Conservation (phyloP, 306 rosid species). For the Pterocarpus macrocarpus region DNA sequence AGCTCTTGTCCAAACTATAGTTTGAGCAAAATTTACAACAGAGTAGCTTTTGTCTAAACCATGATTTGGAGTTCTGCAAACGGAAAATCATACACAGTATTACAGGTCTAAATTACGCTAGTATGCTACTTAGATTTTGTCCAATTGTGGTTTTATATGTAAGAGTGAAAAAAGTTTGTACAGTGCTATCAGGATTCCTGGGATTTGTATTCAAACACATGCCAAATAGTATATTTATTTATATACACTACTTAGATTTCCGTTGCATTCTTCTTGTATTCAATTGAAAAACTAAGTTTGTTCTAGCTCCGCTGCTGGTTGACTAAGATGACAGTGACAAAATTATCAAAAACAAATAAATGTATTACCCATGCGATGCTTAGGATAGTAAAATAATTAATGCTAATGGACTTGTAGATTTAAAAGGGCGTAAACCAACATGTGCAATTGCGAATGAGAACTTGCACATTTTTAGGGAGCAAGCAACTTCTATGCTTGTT, state of each 20-base stretch:
- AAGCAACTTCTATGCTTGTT: not conserved
- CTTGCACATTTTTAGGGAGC: not conserved
- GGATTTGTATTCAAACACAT: constrained; percentile 34
- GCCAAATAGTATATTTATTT: not conserved
- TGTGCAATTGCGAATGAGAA: not conserved
- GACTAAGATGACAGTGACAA: not conserved
- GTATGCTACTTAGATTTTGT: constrained; percentile 21
- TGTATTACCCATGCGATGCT: not conserved
- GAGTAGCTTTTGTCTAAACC: too few species aligned
- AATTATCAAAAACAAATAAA: not conserved
- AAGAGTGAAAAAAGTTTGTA: constrained; percentile 16
- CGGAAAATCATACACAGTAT: too few species aligned
- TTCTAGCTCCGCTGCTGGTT: not conserved
- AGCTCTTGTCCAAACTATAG: too few species aligned
- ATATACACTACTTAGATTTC: constrained; percentile 7
- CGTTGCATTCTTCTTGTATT: constrained; percentile 5
- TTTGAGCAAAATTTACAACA: too few species aligned
- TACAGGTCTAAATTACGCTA: not conserved
- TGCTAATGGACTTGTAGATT: not conserved
- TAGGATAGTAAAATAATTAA: not conserved
- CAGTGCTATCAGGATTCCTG: constrained; percentile 28
- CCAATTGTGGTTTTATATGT: constrained; percentile 27
- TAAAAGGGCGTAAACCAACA: not conserved
- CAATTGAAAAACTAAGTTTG: not conserved
- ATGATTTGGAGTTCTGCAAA: too few species aligned